These are phyloP conservation scores for Sextonia rubra DNA, from an alignment of 164 flowering plant species.

Conservation along the genomic window DNA sequence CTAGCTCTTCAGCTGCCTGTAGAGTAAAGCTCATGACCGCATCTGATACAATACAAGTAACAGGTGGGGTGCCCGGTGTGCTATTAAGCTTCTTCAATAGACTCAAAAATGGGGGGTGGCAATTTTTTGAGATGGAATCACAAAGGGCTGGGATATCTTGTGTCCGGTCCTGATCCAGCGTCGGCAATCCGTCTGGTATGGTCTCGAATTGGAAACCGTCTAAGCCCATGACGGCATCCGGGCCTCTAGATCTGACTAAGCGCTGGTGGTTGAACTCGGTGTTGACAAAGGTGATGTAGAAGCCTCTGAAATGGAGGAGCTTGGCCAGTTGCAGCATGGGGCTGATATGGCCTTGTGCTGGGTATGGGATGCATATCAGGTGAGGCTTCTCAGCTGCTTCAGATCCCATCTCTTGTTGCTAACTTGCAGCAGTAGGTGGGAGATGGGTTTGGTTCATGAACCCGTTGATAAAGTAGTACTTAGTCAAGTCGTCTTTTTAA, in stretches of 20 bases:
- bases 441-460: too few species aligned
- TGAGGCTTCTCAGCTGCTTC: slow-evolving; percentile 12
- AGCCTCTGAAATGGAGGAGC: slow-evolving; percentile 22
- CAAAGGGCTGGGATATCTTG: slow-evolving; percentile 32
- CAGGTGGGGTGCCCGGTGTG: slow-evolving; percentile 14
- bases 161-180: slow-evolving; percentile 28
- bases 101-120: slow-evolving; percentile 23
- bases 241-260: slow-evolving; percentile 8
- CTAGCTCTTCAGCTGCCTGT: slow-evolving; percentile 26
- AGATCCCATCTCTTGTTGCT: background rate
- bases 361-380: slow-evolving; percentile 20
- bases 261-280: slow-evolving; percentile 15
- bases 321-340: slow-evolving; percentile 15
- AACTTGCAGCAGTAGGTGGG: background rate
- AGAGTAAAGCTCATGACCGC: slow-evolving; percentile 31
- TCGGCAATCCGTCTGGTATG: slow-evolving; percentile 37
- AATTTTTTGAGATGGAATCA: slow-evolving; percentile 12
- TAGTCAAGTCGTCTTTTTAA: too few species aligned
- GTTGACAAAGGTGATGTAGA: slow-evolving; percentile 25
- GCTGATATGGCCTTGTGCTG: slow-evolving; percentile 23
- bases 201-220: slow-evolving; percentile 27
- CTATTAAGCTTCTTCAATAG: slow-evolving; percentile 24
- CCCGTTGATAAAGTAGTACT: too few species aligned
- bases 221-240: slow-evolving; percentile 4
- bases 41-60: slow-evolving; percentile 32